These are phyloP conservation scores for Hymenoscyphus fructigenus DNA, from an alignment of 2,329 filamentous ascomycete species.

Conservation along the genomic window DNA sequence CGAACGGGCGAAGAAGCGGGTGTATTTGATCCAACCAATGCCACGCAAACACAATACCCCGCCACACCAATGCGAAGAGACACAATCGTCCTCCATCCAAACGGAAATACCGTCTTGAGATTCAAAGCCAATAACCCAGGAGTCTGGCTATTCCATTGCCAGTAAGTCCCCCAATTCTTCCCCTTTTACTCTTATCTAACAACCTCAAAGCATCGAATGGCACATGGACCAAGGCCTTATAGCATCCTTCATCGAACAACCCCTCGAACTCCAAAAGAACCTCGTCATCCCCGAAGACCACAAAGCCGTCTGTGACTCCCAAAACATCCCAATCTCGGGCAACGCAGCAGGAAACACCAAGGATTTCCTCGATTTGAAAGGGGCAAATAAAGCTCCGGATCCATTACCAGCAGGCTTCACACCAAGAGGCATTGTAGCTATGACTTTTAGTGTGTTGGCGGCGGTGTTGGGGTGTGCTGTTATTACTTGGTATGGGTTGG, in stretches of 20 bases:
- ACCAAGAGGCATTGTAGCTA: slow-evolving; percentile 33
- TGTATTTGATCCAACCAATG: slow-evolving; percentile 48
- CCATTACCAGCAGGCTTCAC: slow-evolving; percentile 35
- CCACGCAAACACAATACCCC: slow-evolving; percentile 49
- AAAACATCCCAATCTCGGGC: slow-evolving; percentile 52
- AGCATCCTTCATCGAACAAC: slow-evolving; percentile 52
- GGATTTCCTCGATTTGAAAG: slow-evolving; percentile 61
- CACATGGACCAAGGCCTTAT: slow-evolving; percentile 67
- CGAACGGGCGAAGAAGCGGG: slow-evolving; percentile 59
- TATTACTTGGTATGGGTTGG: slow-evolving; percentile 34
- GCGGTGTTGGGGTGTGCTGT: slow-evolving; percentile 32
- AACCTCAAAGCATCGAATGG: slow-evolving; percentile 71
- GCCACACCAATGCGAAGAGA: slow-evolving; percentile 65
- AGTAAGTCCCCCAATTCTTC: slow-evolving; percentile 44
- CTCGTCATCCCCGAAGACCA: slow-evolving; percentile 61
- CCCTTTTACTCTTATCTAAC: not conserved
- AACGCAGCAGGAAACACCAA: slow-evolving; percentile 74
- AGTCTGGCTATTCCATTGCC: slow-evolving; percentile 75
- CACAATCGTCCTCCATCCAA: slow-evolving; percentile 62
- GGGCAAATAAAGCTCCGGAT: slow-evolving; percentile 39
- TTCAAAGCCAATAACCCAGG: slow-evolving; percentile 68
- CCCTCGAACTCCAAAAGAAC: slow-evolving; percentile 32
- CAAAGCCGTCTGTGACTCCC: slow-evolving; percentile 55
- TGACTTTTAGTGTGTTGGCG: slow-evolving; percentile 33
- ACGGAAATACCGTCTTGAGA: slow-evolving; percentile 68